Evolutionary conservation across 768 basidiomycete species (phyloP).

Genomic region (Postia placenta): DNA sequence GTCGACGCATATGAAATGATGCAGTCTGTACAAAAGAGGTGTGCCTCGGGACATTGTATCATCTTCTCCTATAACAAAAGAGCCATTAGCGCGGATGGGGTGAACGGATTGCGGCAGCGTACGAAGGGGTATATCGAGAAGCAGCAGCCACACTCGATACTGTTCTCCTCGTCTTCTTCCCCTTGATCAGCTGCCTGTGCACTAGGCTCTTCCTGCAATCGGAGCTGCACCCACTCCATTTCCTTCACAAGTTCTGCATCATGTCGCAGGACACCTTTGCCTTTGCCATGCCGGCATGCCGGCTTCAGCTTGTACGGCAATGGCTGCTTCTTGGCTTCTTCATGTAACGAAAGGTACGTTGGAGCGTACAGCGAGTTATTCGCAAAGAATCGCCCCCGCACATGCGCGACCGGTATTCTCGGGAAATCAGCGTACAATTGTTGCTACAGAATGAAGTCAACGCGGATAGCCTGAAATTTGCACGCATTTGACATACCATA

Average conservation of each 20-base stretch:
- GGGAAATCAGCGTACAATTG: slow-evolving; percentile 56
- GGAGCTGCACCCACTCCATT: slow-evolving; percentile 39
- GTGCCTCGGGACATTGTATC: slow-evolving; percentile 85
- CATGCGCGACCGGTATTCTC: slow-evolving; percentile 45
- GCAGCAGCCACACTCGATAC: slow-evolving; percentile 87
- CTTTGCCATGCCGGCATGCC: slow-evolving; percentile 25
- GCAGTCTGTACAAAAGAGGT: slow-evolving; percentile 79
- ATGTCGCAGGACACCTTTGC: slow-evolving; percentile 30
- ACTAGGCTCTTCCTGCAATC: slow-evolving; percentile 24
- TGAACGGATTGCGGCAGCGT: slow-evolving; percentile 24
- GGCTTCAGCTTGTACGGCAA: slow-evolving; percentile 33
- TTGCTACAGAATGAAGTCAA: slow-evolving; percentile 27
- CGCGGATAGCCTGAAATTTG: slow-evolving; percentile 2
- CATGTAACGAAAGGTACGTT: slow-evolving; percentile 45
- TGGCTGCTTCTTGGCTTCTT: slow-evolving; percentile 27
- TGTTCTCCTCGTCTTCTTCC: slow-evolving; percentile 43
- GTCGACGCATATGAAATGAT: slow-evolving; percentile 62
- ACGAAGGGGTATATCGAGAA: slow-evolving; percentile 70
- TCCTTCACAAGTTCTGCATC: slow-evolving; percentile 43
- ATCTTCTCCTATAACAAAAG: slow-evolving; percentile 78
- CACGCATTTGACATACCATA: slow-evolving; percentile 49
- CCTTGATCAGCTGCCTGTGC: slow-evolving; percentile 28
- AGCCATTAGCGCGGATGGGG: no score
- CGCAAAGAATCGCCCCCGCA: slow-evolving; percentile 36
- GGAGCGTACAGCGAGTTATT: slow-evolving; percentile 58